A percentile compares a stretch with the other conserved stretches of the same genome.
Conservation (phyloP, 2,329 filamentous ascomycete genomes). For the Colletotrichum kahawae region DNA sequence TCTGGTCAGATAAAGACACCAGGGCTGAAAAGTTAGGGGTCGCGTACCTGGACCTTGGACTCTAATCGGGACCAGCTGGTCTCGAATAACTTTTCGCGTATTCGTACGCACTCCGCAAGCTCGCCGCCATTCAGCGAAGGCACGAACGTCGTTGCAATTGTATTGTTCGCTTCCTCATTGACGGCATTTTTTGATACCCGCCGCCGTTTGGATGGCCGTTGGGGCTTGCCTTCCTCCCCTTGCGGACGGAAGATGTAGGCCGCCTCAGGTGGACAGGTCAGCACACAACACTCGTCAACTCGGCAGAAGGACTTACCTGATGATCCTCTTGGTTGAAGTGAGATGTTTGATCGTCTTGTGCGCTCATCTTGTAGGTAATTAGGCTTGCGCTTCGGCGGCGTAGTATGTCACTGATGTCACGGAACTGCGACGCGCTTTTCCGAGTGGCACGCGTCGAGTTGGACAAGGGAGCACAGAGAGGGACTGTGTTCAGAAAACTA, state of each 20-base stretch:
- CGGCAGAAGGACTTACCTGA: conserved; percentile 35
- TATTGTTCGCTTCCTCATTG: conserved; percentile 5
- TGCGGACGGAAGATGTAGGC: conserved; percentile 67
- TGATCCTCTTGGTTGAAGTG: conserved; percentile 44
- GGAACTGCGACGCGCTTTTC: conserved; percentile 3
- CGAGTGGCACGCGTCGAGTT: conserved; percentile 1
- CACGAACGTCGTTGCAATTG: conserved; percentile 44
- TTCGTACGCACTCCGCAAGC: conserved; percentile 47
- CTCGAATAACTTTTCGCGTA: conserved; percentile 66
- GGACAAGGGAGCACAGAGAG: background rate
- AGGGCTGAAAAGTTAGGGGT: background rate
- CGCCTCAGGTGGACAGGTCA: conserved; percentile 45
- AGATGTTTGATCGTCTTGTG: background rate
- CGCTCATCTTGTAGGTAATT: background rate
- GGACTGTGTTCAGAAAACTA: background rate
- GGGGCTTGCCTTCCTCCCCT: conserved; percentile 34
- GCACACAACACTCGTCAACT: background rate
- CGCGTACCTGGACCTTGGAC: conserved; percentile 62
- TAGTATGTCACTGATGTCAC: background rate
- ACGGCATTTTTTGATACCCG: conserved; percentile 51
- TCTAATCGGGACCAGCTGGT: conserved; percentile 70
- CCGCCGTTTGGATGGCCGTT: conserved; percentile 61
- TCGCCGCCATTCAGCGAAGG: conserved; percentile 62
- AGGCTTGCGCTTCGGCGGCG: background rate
- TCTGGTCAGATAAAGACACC: background rate